Conservation (phyloP, 2,329 filamentous ascomycete genomes). For the Gnomoniopsis smithogilvyi region DNA sequence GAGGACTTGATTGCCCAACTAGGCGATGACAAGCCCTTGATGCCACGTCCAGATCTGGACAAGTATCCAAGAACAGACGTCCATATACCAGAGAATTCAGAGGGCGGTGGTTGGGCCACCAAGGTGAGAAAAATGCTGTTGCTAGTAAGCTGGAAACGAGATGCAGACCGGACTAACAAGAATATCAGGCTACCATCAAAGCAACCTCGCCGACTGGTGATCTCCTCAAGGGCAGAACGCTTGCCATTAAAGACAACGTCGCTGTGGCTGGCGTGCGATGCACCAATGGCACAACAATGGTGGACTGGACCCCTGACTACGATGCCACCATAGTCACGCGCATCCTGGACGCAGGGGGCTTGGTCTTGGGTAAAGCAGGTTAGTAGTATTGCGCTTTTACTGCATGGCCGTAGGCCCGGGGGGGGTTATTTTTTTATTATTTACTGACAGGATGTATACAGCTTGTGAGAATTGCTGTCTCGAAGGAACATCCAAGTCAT, state of each 20-base stretch:
- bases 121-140: neutral
- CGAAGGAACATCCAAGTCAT: slow-evolving; percentile 26
- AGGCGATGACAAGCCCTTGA: slow-evolving; percentile 4
- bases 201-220: neutral
- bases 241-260: slow-evolving; percentile 29
- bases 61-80: slow-evolving; percentile 9
- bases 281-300: slow-evolving; percentile 21
- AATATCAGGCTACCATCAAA: slow-evolving; percentile 3
- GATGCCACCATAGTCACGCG: slow-evolving; percentile 23
- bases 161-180: neutral
- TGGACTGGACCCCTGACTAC: slow-evolving; percentile 22
- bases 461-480: slow-evolving; percentile 30
- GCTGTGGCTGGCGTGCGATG: slow-evolving; percentile 26
- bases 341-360: slow-evolving; percentile 24
- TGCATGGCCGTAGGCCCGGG: too few species aligned
- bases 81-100: neutral
- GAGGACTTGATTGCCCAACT: slow-evolving; percentile 6
- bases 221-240: slow-evolving; percentile 5
- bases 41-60: slow-evolving; percentile 8
- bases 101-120: slow-evolving; percentile 10
- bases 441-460: slow-evolving; percentile 13
- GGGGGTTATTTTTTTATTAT: neutral
- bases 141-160: neutral
- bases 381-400: neutral
- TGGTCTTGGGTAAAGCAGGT: slow-evolving; percentile 22